Base-by-base conservation (phyloP, 352 stramenopile genomes). In the Phytophthora pisi region DNA sequence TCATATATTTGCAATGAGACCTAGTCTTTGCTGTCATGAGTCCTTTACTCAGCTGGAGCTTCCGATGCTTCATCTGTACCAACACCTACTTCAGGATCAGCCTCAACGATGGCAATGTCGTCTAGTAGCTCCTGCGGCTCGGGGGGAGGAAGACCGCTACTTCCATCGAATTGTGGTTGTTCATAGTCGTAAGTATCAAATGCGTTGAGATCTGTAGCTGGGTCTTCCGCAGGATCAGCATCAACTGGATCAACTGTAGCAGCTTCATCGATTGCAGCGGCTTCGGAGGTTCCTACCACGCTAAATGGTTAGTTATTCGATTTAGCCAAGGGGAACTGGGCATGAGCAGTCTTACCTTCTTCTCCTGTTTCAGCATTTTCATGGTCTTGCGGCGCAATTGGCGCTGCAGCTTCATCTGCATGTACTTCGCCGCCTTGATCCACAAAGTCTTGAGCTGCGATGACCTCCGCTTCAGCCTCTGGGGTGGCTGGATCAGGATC, bases 101-200 rank as follows among this genome's bases (percentile, higher is more conserved):
- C 26, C 13, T 28, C 38, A 10, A 43, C 8, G 43, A 6, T 50
- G 15, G n/a, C 18, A 43, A 15, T 54, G 13, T 53, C 26, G 0
- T 66, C 47, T n/a, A 51, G 23, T 49, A 69, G 28, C 26, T 54
- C 53, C 6, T 50, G 31, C 23, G 58, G 45, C 47, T 77, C 65
- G 31, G 57, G 61, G 40, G 66, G 66, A 42, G 61, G 47, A 34
- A 72, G 53, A 13, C 57, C 61, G 20, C 65, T 74, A 26, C 57
- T 59, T 47, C 36, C 54, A 28, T 66, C 60, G 51, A 60, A 70
- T 23, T 42, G 42, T 10, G 57, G 23, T 20, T 71, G 46, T 30
- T 66, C 24, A 28, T 66, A 71, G 26, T 67, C 61, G 59, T 62
- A 73, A 24, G 59, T 62, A 28, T 77, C 65, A 42, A 57, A 81